phyloP scores from a whole-genome alignment of 2,329 filamentous ascomycete species.

The Clathrospora elynae region DNA sequence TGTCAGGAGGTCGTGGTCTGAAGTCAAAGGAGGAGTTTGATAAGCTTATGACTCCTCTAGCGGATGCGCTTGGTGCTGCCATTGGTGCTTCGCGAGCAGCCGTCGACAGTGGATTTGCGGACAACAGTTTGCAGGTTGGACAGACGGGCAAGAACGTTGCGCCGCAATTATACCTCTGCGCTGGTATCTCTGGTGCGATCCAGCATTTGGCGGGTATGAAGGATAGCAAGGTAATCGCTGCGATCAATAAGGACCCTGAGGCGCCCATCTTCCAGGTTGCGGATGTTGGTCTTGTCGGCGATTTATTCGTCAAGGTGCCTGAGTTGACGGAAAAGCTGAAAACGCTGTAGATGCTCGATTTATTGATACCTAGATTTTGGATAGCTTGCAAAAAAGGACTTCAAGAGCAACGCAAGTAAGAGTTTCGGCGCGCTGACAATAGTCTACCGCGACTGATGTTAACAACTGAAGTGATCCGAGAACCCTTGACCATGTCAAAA shows the following conservation, averaged over 20 bases:
- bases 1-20: constrained; percentile 89
- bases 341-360: constrained; percentile 36
- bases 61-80: constrained; percentile 90
- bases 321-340: constrained; percentile 96
- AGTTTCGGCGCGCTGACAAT: no score
- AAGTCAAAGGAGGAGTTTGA: constrained; percentile 99
- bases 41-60: constrained; percentile 85
- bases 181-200: constrained; percentile 95
- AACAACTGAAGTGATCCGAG: no score
- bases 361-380: constrained; percentile 15
- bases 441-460: no score
- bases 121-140: constrained; percentile 97
- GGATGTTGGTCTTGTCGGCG: constrained; percentile 92
- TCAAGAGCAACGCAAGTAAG: no score
- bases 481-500: background rate
- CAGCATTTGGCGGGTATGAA: constrained; percentile 99
- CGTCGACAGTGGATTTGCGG: constrained; percentile 95
- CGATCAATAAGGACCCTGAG: constrained; percentile 97
- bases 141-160: constrained; percentile 99
- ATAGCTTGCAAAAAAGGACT: constrained; percentile 3
- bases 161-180: constrained; percentile 91
- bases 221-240: constrained; percentile 98
- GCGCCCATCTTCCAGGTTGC: constrained; percentile 98
- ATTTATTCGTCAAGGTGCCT: constrained; percentile 93
- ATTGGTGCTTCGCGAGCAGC: constrained; percentile 94